These are phyloP conservation scores for Sicyos edulis DNA, from an alignment of 306 rosid genomes.

Conservation along the genomic window DNA sequence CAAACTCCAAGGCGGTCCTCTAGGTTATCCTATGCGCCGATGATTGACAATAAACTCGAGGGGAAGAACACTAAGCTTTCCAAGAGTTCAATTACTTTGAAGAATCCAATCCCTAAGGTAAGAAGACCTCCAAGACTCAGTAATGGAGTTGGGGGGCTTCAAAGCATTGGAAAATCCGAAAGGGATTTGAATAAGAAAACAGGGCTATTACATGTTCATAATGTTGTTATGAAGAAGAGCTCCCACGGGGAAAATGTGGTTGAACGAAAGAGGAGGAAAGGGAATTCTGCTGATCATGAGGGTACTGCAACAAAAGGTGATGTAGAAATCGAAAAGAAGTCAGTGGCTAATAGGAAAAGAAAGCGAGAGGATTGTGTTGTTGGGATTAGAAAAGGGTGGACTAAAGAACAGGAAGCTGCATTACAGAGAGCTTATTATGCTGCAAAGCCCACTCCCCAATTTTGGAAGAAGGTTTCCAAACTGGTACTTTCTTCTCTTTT, in stretches of 20 bases:
- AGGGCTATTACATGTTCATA: constrained; percentile 6
- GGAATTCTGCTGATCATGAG: constrained; percentile 1
- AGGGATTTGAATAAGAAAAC: constrained; percentile 7
- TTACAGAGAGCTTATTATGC: constrained; percentile 55
- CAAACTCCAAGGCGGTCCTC: constrained; percentile 38
- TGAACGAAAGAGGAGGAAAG: background rate
- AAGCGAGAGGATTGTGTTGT: constrained; percentile 35
- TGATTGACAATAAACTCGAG: background rate
- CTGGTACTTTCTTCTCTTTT: constrained; percentile 39
- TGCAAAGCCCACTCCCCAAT: constrained; percentile 68
- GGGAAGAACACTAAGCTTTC: background rate
- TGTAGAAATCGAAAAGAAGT: constrained; percentile 17
- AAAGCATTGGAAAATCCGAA: constrained; percentile 26
- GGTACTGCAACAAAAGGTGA: background rate
- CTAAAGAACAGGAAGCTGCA: constrained; percentile 63
- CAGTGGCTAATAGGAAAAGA: constrained; percentile 33
- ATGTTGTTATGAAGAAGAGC: constrained; percentile 8
- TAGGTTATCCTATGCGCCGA: constrained; percentile 27
- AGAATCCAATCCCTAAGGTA: constrained; percentile 13
- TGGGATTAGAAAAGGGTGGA: constrained; percentile 49
- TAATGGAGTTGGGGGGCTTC: constrained; percentile 16
- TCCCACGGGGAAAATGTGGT: too few relatives aligned
- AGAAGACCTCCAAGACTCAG: constrained; percentile 19
- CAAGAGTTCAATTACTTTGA: constrained; percentile 20
- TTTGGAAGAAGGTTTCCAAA: constrained; percentile 86